phyloP scores from a whole-genome alignment of 1,284 basidiomycete species.

The Phellinidium pouzarii region DNA sequence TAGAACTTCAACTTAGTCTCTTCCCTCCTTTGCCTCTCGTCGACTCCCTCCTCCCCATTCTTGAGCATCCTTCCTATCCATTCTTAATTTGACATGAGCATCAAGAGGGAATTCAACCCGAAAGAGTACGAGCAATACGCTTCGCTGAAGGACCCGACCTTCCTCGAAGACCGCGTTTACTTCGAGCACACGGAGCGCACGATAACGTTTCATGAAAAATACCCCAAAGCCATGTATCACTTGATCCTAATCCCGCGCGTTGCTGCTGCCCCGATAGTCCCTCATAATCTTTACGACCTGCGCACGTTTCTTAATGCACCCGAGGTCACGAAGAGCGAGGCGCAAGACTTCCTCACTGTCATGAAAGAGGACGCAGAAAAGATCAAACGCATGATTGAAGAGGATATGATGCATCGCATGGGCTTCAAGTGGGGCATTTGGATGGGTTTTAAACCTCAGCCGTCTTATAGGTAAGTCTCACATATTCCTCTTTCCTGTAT shows the following conservation, averaged over 20 bases:
- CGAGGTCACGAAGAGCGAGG: slow-evolving; percentile 40
- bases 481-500: slow-evolving; percentile 1
- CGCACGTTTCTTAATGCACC: slow-evolving; percentile 3
- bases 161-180: slow-evolving; percentile 52
- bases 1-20: neutral
- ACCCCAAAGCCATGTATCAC: slow-evolving; percentile 83
- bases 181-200: slow-evolving; percentile 54
- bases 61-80: neutral
- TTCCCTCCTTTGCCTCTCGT: neutral
- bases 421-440: slow-evolving; percentile 79
- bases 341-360: slow-evolving; percentile 46
- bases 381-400: slow-evolving; percentile 56
- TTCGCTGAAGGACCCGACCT: slow-evolving; percentile 46
- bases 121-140: slow-evolving; percentile 16
- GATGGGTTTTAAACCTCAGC: slow-evolving; percentile 83
- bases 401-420: slow-evolving; percentile 75
- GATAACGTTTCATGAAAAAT: slow-evolving; percentile 78
- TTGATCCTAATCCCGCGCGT: slow-evolving; percentile 72
- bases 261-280: slow-evolving; percentile 21
- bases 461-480: slow-evolving; percentile 60
- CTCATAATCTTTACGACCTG: slow-evolving; percentile 9
- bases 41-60: neutral
- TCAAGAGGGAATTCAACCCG: neutral
- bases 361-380: slow-evolving; percentile 52
- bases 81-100: neutral